Conservation (phyloP, 2,329 filamentous ascomycete genomes). For the Aureobasidium vineae region DNA sequence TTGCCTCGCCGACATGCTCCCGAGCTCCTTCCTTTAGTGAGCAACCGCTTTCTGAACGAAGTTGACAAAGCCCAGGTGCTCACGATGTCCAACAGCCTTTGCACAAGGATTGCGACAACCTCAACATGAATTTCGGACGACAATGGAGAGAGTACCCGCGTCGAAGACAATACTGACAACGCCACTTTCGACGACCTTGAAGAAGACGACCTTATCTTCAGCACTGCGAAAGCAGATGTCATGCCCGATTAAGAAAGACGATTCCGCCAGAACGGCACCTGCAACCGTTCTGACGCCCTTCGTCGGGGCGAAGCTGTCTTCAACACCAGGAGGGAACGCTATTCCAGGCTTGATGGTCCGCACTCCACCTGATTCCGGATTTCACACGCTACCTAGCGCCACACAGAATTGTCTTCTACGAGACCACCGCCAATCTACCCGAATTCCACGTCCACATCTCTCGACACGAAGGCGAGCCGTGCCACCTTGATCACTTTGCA, state of each 20-base stretch:
- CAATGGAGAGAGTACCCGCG: too few relatives aligned
- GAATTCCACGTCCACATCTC: background rate
- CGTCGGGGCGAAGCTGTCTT: background rate
- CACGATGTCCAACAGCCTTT: background rate
- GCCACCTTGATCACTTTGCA: background rate
- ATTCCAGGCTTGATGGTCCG: too few relatives aligned
- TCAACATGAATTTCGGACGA: too few relatives aligned
- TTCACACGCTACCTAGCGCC: too few relatives aligned
- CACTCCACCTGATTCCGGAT: too few relatives aligned
- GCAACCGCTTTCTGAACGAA: background rate
- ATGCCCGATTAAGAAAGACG: too few relatives aligned
- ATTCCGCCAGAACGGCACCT: background rate
- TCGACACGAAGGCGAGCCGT: background rate
- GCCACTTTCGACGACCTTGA: too few relatives aligned
- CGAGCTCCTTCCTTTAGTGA: background rate
- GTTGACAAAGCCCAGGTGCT: background rate
- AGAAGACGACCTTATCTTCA: too few relatives aligned
- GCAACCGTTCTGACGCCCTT: background rate
- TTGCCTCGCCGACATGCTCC: background rate
- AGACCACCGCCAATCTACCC: too few relatives aligned
- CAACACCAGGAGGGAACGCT: background rate
- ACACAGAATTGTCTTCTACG: too few relatives aligned
- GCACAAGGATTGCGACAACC: background rate
- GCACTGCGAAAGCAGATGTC: too few relatives aligned
- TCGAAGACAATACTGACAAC: too few relatives aligned